Conservation (phyloP, 208 protist species). For the Angomonas ambiguus region DNA sequence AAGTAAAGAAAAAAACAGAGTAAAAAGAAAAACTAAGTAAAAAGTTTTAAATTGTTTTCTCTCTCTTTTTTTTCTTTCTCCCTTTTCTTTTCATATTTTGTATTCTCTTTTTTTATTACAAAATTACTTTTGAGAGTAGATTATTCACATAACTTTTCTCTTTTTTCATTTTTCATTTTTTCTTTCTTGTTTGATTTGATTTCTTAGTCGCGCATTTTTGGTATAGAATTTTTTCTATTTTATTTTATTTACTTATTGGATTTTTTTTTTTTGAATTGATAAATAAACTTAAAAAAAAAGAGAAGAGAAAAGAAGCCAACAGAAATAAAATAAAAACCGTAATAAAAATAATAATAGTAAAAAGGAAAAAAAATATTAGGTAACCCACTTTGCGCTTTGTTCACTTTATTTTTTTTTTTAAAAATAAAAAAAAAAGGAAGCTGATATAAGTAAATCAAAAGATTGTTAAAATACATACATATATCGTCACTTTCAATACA, state of each 20-base stretch:
- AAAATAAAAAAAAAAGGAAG: conserved; percentile 3
- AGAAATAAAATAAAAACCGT: not conserved
- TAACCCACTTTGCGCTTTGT: too few relatives aligned
- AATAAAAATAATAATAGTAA: too few relatives aligned
- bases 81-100: not conserved
- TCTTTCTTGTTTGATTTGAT: too few relatives aligned
- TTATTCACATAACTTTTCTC: not conserved
- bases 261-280: not conserved
- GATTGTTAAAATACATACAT: not conserved
- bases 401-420: not conserved
- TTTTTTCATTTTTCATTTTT: conserved; percentile 7
- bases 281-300: not conserved
- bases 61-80: not conserved
- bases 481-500: not conserved
- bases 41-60: not conserved
- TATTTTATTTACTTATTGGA: conserved; percentile 2
- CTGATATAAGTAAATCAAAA: not conserved
- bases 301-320: not conserved
- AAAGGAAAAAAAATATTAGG: not conserved
- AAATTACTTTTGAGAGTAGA: not conserved
- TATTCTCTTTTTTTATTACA: not conserved
- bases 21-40: not conserved
- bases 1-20: not conserved
- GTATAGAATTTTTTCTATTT: too few relatives aligned
- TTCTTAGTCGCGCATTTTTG: too few relatives aligned